Percentiles rank a stretch among this genome's conserved stretches.
phyloP scores from a whole-genome alignment of 2,329 filamentous ascomycete genomes.

The Pestalotiopsis fici region DNA sequence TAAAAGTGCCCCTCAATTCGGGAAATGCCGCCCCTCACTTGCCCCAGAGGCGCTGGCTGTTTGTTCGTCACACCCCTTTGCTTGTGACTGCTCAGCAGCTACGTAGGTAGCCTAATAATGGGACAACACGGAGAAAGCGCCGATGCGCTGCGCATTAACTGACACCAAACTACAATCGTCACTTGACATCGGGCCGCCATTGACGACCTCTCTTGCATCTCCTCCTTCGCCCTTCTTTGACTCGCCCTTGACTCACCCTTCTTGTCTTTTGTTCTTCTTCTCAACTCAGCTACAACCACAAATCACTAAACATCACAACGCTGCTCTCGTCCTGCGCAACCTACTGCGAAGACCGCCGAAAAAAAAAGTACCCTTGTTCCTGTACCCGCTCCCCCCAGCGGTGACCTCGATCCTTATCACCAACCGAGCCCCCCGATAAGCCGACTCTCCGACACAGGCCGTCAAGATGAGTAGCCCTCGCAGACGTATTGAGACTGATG shows the following conservation, averaged over 20 bases:
- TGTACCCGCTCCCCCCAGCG: not conserved
- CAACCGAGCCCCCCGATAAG: not conserved
- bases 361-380: not conserved
- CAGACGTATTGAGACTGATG: constrained; percentile 35
- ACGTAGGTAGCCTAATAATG: no score
- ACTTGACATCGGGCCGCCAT: constrained; percentile 9
- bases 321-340: not conserved
- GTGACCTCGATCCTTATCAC: not conserved
- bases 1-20: not conserved
- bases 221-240: not conserved
- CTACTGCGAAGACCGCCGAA: not conserved
- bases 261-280: not conserved
- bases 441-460: not conserved
- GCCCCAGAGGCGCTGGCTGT: not conserved
- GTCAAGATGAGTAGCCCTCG: constrained; percentile 32
- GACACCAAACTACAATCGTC: not conserved
- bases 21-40: not conserved
- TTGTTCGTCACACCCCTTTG: not conserved
- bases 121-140: not conserved
- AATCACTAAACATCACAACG: no score
- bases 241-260: not conserved
- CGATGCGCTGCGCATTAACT: not conserved
- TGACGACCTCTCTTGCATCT: not conserved
- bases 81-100: not conserved
- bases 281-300: not conserved